These are phyloP conservation scores for Fremontodendron californicum DNA, from an alignment of 345 rosid species.

Conservation along the genomic window DNA sequence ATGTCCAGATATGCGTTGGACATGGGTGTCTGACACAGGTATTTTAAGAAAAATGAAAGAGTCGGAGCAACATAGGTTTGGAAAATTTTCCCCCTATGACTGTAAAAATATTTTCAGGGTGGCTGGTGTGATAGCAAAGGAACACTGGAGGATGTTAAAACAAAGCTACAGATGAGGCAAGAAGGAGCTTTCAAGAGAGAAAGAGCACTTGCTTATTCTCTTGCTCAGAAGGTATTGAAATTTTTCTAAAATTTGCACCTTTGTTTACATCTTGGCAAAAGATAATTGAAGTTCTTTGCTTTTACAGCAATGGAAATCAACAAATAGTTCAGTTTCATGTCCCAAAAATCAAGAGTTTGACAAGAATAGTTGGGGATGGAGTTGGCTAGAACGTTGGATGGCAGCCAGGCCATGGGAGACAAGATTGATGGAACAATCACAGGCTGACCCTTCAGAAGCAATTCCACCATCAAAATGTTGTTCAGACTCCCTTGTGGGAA, in stretches of 20 bases:
- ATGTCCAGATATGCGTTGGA: too few relatives aligned
- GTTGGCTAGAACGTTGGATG: constrained; percentile 99
- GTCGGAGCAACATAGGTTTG: too few relatives aligned
- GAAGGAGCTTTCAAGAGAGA: constrained; percentile 91
- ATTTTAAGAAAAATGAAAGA: too few relatives aligned
- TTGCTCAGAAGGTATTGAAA: constrained; percentile 66
- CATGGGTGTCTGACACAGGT: too few relatives aligned
- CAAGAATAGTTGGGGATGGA: constrained; percentile 85
- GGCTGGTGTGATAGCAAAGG: constrained; percentile 97
- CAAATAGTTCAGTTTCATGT: constrained; percentile 29
- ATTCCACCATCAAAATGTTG: constrained; percentile 39
- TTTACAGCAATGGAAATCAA: constrained; percentile 68
- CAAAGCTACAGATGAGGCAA: constrained; percentile 73
- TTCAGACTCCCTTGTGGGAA: constrained; percentile 17
- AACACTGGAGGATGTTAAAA: constrained; percentile 63
- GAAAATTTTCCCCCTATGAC: not conserved
- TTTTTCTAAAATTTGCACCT: not conserved
- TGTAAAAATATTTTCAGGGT: constrained; percentile 37
- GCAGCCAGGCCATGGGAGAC: constrained; percentile 94
- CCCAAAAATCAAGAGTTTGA: constrained; percentile 63
- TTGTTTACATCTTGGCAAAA: not conserved
- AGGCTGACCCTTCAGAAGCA: constrained; percentile 25
- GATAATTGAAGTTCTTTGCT: not conserved
- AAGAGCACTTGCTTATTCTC: constrained; percentile 83
- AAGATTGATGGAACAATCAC: constrained; percentile 66